Evolutionary conservation across 148 eudicot genomes (phyloP), one percentile per base, ranked within the genome.

Genomic region (Heliosperma pusillum): DNA sequence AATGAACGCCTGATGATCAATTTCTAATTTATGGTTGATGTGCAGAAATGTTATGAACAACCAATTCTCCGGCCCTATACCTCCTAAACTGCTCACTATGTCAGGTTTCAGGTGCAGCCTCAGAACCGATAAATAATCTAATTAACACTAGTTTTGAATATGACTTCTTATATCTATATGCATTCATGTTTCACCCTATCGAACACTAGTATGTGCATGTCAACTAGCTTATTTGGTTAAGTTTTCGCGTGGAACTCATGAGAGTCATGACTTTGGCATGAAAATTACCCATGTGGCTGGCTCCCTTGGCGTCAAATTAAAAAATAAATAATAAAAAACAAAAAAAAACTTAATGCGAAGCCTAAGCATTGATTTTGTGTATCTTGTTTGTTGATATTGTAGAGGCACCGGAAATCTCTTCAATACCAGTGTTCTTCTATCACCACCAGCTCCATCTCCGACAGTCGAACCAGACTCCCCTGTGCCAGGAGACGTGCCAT

Each of bases 21-120:
- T 47, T 50, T 26, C 72, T 81, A 72, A 81, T 71, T 24, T 24
- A 10, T 33, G 17, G 61, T 56, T 71, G 11, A 45, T 66, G 74
- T 74, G 73, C 86, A 96, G 99, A 85, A 79, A 96, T 81, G 75
- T 96, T 56, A 91, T 87, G 76, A 89, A 89, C 80, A 96, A 96
- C 82, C 84, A 86, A 62, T 96, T 96, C 78, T 92, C 97, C 56
- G 99, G 99, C 42, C 97, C 99, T 22, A 84, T 96, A 73, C 99
- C 99, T 36, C 77, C 82, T 7, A 89, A 83, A 73, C 75, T 96
- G 85, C 85, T 86, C 69, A 74, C 36, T 20, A 81, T 96, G 73
- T 95, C 93, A 6, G 88, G 74, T 83, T 92, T 92, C 97, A 90
- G 96, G 99, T 91, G 67, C 86, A 76, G 76, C 42, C 27, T 50